Conservation (phyloP, 2,329 filamentous ascomycete species). For the Trichoderma brevicompactum region DNA sequence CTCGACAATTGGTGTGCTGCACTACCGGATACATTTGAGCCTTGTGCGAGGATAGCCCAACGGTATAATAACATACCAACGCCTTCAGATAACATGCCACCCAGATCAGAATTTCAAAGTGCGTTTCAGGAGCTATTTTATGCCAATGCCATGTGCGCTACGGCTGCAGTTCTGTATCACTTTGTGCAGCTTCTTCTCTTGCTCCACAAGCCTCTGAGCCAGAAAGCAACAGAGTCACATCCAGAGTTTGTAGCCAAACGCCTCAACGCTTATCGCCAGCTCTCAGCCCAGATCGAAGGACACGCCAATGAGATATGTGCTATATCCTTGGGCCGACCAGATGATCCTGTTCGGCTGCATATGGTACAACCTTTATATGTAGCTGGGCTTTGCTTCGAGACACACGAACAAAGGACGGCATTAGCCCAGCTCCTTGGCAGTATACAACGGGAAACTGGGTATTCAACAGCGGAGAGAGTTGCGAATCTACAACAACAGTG, state of each 20-base stretch:
- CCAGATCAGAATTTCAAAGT: slow-evolving; percentile 15
- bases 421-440: slow-evolving; percentile 23
- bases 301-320: slow-evolving; percentile 29
- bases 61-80: slow-evolving; percentile 19
- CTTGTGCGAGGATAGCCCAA: slow-evolving; percentile 27
- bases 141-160: slow-evolving; percentile 31
- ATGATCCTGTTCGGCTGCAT: slow-evolving; percentile 24
- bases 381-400: slow-evolving; percentile 29
- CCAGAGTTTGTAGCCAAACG: slow-evolving; percentile 21
- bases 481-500: slow-evolving; percentile 13
- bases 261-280: slow-evolving; percentile 25
- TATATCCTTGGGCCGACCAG: slow-evolving; percentile 27
- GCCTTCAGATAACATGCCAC: slow-evolving; percentile 18
- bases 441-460: slow-evolving; percentile 26
- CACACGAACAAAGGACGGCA: slow-evolving; percentile 23
- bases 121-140: slow-evolving; percentile 30
- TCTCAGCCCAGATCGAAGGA: slow-evolving; percentile 24
- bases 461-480: slow-evolving; percentile 26
- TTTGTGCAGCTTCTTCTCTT: slow-evolving; percentile 31
- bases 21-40: slow-evolving; percentile 31
- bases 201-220: slow-evolving; percentile 28
- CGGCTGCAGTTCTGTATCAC: slow-evolving; percentile 31
- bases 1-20: slow-evolving; percentile 29
- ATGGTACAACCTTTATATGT: slow-evolving; percentile 29
- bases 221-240: slow-evolving; percentile 4